A percentile compares a stretch with the other conserved stretches of the same genome.
These are phyloP conservation scores for Penicillium verrucosum DNA, from an alignment of 2,329 filamentous ascomycete species.

Conservation along the genomic window DNA sequence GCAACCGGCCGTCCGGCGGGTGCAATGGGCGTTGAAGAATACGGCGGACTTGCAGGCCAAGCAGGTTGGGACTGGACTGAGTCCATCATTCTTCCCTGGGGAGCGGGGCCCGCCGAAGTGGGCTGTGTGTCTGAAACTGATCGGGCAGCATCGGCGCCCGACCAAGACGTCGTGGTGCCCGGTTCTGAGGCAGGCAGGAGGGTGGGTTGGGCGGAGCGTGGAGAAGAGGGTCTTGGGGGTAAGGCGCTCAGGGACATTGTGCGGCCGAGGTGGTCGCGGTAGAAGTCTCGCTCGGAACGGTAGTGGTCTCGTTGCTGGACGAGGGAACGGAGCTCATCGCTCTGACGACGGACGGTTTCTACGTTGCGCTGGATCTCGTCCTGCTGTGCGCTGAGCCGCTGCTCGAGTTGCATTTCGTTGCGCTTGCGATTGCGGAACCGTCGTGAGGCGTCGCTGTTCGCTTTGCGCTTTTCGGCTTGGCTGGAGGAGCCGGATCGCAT, in stretches of 20 bases:
- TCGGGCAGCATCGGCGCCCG: slow-evolving; percentile 12
- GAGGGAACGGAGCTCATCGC: slow-evolving; percentile 35
- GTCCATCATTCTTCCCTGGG: slow-evolving; percentile 12
- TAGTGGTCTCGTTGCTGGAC: slow-evolving; percentile 40
- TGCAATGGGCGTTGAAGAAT: slow-evolving; percentile 10
- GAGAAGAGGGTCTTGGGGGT: slow-evolving; percentile 33
- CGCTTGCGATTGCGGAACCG: slow-evolving; percentile 43
- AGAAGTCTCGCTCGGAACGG: slow-evolving; percentile 41
- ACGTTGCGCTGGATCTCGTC: slow-evolving; percentile 37
- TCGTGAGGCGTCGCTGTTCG: slow-evolving; percentile 43
- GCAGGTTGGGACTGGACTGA: slow-evolving; percentile 12
- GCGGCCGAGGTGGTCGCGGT: slow-evolving; percentile 33
- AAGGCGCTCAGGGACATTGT: slow-evolving; percentile 27
- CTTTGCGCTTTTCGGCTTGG: slow-evolving; percentile 43
- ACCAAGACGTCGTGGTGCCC: slow-evolving; percentile 7
- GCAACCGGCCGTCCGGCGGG: slow-evolving; percentile 5
- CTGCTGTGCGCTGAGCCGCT: slow-evolving; percentile 36
- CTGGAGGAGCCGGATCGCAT: slow-evolving; percentile 42
- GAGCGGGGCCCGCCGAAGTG: background rate
- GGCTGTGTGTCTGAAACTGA: slow-evolving; percentile 9
- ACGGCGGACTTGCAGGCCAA: slow-evolving; percentile 19
- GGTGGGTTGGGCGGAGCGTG: slow-evolving; percentile 16
- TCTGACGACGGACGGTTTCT: slow-evolving; percentile 30
- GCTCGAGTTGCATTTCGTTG: slow-evolving; percentile 40
- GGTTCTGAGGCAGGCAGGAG: slow-evolving; percentile 7